Conservation (phyloP, 2,329 filamentous ascomycete genomes). For the Cladophialophora immunda region DNA sequence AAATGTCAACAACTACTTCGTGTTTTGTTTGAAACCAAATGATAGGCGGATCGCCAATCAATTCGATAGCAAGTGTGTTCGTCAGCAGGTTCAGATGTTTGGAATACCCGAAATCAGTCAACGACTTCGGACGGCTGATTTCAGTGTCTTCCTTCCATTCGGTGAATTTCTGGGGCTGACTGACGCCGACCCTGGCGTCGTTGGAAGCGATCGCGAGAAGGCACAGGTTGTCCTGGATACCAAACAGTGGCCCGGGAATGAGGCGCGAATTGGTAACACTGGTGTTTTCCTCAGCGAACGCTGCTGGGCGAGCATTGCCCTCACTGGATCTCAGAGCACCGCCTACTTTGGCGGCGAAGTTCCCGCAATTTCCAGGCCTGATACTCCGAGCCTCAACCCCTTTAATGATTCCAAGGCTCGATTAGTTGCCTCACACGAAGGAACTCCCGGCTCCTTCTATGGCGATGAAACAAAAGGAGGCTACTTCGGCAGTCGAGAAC, state of each 20-base stretch:
- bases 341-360: constrained; percentile 67
- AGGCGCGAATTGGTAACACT: constrained; percentile 88
- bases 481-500: constrained; percentile 82
- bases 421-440: constrained; percentile 58
- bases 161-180: constrained; percentile 91
- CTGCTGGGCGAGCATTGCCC: constrained; percentile 91
- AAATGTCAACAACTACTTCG: constrained; percentile 91
- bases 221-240: constrained; percentile 90
- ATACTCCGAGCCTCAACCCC: constrained; percentile 60
- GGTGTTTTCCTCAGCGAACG: constrained; percentile 95
- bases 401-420: constrained; percentile 63
- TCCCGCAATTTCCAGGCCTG: constrained; percentile 68
- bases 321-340: constrained; percentile 59
- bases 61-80: constrained; percentile 98
- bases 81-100: constrained; percentile 91
- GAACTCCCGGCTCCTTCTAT: constrained; percentile 68
- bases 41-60: constrained; percentile 97
- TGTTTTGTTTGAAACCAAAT: constrained; percentile 97
- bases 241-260: constrained; percentile 89
- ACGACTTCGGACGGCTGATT: constrained; percentile 88
- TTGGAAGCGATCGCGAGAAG: constrained; percentile 92
- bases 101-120: constrained; percentile 98
- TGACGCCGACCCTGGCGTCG: constrained; percentile 82
- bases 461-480: constrained; percentile 77
- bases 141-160: constrained; percentile 94